Evolutionary conservation across 768 basidiomycete genomes (phyloP).

Genomic region (Mycena floridula): DNA sequence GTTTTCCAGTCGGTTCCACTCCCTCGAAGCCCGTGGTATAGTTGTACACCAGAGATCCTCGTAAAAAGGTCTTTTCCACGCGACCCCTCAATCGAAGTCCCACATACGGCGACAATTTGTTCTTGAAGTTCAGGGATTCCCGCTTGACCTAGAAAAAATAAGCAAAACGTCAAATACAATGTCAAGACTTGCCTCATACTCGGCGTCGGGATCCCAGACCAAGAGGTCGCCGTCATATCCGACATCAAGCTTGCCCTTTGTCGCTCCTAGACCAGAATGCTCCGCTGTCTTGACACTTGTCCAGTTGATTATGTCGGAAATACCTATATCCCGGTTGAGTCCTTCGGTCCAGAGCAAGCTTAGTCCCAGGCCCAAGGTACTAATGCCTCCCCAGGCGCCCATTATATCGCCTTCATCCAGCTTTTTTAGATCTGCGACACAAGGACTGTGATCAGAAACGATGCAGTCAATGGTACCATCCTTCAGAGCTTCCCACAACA

Average conservation of each 20-base stretch:
- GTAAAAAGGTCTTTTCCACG: constrained; percentile 76
- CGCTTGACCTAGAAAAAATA: constrained; percentile 53
- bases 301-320: constrained; percentile 72
- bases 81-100: constrained; percentile 64
- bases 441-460: constrained; percentile 96
- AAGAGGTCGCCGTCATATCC: constrained; percentile 87
- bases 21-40: constrained; percentile 8
- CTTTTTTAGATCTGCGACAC: constrained; percentile 75
- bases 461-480: constrained; percentile 87
- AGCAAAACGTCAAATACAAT: constrained; percentile 5
- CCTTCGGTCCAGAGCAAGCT: constrained; percentile 89
- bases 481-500: constrained; percentile 74
- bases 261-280: constrained; percentile 64
- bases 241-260: constrained; percentile 67
- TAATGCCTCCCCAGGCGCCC: constrained; percentile 93
- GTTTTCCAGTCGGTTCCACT: too few relatives aligned
- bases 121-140: constrained; percentile 80
- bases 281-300: constrained; percentile 64
- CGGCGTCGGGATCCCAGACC: constrained; percentile 67
- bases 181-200: constrained; percentile 33
- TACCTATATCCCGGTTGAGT: constrained; percentile 44
- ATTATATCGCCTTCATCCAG: constrained; percentile 76
- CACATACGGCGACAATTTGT: constrained; percentile 88
- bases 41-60: constrained; percentile 67
- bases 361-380: constrained; percentile 83